A percentile compares a stretch with the other conserved stretches of the same genome.
Conservation (phyloP, 2,329 filamentous ascomycete species). For the Drechslerella dactyloides region DNA sequence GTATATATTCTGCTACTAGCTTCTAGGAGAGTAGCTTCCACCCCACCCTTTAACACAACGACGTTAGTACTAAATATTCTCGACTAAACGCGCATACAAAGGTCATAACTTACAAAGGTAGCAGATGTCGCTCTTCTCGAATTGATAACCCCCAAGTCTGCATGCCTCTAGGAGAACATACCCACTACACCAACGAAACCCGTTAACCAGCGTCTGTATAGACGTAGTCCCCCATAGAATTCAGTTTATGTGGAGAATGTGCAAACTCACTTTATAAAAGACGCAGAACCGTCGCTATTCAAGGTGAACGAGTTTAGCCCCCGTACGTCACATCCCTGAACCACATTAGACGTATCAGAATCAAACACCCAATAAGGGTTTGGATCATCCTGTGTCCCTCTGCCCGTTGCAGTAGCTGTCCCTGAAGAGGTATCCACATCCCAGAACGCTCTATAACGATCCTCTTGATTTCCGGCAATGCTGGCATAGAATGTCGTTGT, state of each 20-base stretch:
- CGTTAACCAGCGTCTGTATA: too few relatives aligned
- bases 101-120: constrained; percentile 32
- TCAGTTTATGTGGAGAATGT: too few relatives aligned
- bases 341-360: not conserved
- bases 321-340: not conserved
- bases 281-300: constrained; percentile 1
- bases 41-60: not conserved
- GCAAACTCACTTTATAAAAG: too few relatives aligned
- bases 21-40: not conserved
- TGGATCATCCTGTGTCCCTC: not conserved
- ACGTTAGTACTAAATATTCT: not conserved
- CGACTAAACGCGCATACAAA: not conserved
- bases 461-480: constrained; percentile 9
- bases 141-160: not conserved
- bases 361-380: constrained; percentile 11
- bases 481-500: constrained; percentile 27
- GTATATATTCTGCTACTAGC: too few relatives aligned
- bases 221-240: too few relatives aligned
- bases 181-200: constrained; percentile 10
- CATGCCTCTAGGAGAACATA: constrained; percentile 3
- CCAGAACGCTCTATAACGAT: constrained; percentile 35
- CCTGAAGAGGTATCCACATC: not conserved
- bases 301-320: constrained; percentile 15
- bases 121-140: constrained; percentile 8
- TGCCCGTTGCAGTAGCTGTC: constrained; percentile 10